Evolutionary conservation across 768 basidiomycete genomes (phyloP).

Genomic region (Galerina marginata): DNA sequence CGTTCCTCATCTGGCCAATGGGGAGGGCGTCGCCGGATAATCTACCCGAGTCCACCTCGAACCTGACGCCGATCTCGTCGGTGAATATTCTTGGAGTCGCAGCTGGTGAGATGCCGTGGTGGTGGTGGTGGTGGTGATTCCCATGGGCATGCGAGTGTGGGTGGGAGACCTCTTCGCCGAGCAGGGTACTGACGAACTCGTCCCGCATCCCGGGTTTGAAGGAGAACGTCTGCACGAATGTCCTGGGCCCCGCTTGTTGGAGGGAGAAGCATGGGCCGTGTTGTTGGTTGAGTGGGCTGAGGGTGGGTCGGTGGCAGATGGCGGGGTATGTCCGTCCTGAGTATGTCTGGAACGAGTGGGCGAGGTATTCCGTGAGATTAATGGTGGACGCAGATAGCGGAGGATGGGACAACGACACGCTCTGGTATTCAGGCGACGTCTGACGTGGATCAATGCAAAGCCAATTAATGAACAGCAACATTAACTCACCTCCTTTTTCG

Average conservation of each 20-base stretch:
- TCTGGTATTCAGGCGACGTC: conserved; percentile 29
- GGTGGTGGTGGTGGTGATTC: not conserved
- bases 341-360: conserved; percentile 42
- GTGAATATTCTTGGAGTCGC: conserved; percentile 25
- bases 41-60: conserved; percentile 50
- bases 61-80: conserved; percentile 50
- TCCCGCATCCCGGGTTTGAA: conserved; percentile 52
- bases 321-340: conserved; percentile 54
- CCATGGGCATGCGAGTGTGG: conserved; percentile 8
- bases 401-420: conserved; percentile 44
- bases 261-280: conserved; percentile 23
- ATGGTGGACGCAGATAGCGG: conserved; percentile 48
- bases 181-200: conserved; percentile 50
- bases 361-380: conserved; percentile 57
- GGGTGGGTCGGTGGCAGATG: conserved; percentile 51
- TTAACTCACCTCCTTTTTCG: conserved; percentile 35
- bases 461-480: conserved; percentile 2
- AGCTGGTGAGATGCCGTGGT: not conserved
- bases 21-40: conserved; percentile 49
- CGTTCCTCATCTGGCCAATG: conserved; percentile 77
- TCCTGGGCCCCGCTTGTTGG: conserved; percentile 20
- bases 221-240: conserved; percentile 25
- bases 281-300: conserved; percentile 20
- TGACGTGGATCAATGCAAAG: conserved; percentile 15
- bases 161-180: conserved; percentile 18